A percentile compares a stretch with the other conserved stretches of the same genome.
phyloP scores from a whole-genome alignment of 306 rosid genomes.

The Trifolium fragiferum region DNA sequence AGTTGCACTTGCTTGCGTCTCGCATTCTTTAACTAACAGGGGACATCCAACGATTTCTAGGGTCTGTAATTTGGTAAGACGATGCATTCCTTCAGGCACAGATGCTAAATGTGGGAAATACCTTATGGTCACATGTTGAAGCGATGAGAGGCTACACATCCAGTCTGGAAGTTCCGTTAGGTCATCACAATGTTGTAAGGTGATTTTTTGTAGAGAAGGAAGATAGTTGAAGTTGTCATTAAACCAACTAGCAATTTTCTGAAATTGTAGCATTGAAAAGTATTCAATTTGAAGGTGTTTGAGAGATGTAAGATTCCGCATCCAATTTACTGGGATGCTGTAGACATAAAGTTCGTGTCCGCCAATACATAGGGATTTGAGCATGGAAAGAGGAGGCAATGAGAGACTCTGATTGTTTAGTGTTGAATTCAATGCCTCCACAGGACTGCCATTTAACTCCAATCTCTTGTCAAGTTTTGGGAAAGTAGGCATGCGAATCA shows the following conservation, averaged over 20 bases:
- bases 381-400: not conserved
- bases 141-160: not conserved
- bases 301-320: not conserved
- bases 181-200: not conserved
- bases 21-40: not conserved
- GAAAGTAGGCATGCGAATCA: not conserved
- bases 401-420: not conserved
- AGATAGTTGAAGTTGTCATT: not conserved
- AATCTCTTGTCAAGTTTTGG: not conserved
- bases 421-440: conserved; percentile 1
- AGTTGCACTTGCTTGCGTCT: not conserved
- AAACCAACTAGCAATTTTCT: not conserved
- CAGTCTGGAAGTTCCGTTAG: not conserved
- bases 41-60: not conserved
- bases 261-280: not conserved
- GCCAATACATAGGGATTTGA: not conserved
- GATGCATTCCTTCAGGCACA: not conserved
- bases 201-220: not conserved
- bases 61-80: not conserved
- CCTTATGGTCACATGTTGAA: not conserved
- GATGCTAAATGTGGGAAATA: not conserved
- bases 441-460: not conserved
- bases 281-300: not conserved
- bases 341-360: not conserved
- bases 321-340: not conserved